Evolutionary conservation across 768 basidiomycete species (phyloP), one percentile per base, ranked within the genome.

Genomic region (Bullera alba): DNA sequence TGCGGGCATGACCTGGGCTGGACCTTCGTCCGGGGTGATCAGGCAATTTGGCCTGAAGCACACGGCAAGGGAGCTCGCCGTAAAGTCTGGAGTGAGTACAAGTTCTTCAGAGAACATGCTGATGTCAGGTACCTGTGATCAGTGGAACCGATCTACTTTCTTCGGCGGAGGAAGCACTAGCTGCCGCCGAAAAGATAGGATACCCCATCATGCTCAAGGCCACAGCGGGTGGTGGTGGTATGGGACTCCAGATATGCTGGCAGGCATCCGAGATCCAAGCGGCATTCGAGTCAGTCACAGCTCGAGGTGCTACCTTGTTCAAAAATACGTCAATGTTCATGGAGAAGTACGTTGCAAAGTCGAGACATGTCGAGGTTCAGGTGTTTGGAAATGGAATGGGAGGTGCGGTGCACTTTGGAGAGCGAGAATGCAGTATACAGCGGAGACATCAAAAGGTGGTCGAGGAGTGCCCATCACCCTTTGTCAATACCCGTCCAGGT

Each of bases 371-470:
- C 28, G 83, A 85, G 66, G 74, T 85, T 22, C 46, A 63, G 41
- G 77, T 85, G 0, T 84, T 84, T 54, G 84, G 84, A 14, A 79
- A 86, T 61, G 84, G 83, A 0, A 34, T 66, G 2, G 68, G 71
- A 14, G 72, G 79, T 37, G 79, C 79, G 10, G 72, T 83, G 4
- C 81, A 83, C 56, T 78, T 83, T 75, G 80, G 81, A 30, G 83
- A 85, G 61, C 76, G 84, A 14, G 84, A 86, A 64, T 84, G 84
- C 57, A 83, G 81, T 42, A 69, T 83, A 7, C 84, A 86, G 60
- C 74, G 84, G 26, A 72, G 83, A 26, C 81, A 84, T 56, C 84
- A 86, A 65, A 86, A 86, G 63, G 77, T 86, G 2, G 79, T 86
- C 21, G 84, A 86, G 56, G 84, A 85, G 58, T 77, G 79, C 3